These are phyloP conservation scores for Cordyceps cicadae DNA, from an alignment of 2,329 filamentous ascomycete species.

Conservation along the genomic window DNA sequence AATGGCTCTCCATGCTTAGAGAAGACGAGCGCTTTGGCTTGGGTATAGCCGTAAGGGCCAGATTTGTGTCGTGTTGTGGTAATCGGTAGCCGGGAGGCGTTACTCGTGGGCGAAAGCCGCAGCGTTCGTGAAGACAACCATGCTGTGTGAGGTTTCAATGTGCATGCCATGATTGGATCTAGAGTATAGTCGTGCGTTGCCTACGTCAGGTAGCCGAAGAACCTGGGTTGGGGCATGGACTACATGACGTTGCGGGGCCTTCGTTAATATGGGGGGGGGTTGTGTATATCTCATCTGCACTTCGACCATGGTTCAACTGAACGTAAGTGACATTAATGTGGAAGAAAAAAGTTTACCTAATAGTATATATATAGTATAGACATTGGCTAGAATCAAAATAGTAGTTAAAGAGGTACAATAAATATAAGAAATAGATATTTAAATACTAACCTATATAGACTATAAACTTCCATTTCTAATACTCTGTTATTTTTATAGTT, in stretches of 20 bases:
- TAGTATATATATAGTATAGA: too few species aligned
- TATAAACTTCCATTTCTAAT: too few species aligned
- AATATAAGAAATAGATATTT: too few species aligned
- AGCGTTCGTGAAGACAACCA: background rate
- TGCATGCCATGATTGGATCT: background rate
- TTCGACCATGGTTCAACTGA: too few species aligned
- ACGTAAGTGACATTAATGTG: too few species aligned
- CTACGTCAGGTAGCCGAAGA: background rate
- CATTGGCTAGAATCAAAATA: too few species aligned
- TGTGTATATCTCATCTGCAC: too few species aligned
- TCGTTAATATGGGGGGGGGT: background rate
- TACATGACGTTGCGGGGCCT: slow-evolving; percentile 6
- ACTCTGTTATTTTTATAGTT: too few species aligned
- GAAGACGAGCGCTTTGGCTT: slow-evolving; percentile 75
- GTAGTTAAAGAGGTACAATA: too few species aligned
- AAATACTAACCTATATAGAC: too few species aligned
- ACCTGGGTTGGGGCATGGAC: background rate
- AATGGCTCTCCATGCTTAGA: slow-evolving; percentile 65
- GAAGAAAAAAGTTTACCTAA: too few species aligned
- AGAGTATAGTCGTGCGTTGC: background rate
- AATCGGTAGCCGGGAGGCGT: slow-evolving; percentile 14
- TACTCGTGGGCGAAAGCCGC: background rate
- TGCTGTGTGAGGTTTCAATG: background rate
- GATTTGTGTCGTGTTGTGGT: slow-evolving; percentile 41
- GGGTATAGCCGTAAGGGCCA: slow-evolving; percentile 69